Evolutionary conservation across 2,329 filamentous ascomycete genomes (phyloP), one percentile per base, ranked within the genome.

Genomic region (Nigrospora sphaerica): DNA sequence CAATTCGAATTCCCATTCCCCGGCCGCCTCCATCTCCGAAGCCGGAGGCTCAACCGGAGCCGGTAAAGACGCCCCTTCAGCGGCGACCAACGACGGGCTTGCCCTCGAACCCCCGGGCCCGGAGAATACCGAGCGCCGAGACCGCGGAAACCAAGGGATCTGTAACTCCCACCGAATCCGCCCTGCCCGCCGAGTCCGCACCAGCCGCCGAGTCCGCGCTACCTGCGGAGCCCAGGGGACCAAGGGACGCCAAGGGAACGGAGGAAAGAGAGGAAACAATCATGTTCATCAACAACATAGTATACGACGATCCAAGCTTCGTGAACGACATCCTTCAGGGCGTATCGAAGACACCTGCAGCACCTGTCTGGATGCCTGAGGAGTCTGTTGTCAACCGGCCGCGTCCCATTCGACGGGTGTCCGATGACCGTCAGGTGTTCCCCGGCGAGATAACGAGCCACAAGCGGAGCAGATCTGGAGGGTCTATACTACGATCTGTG

Each of bases 201-300:
- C 23, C 23, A 28, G 23, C 10, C 23, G 23, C 7, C 7, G 23
- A 28, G 23, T 28, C 7, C 23, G 10, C 23, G 7, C 23, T 28
- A 28, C 23, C 10, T 28, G 23, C 23, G 23, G 23, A 28, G 23
- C 4, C 7, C 23, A 28, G 23, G 7, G 35, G 6, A 13, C 43
- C 7, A 39, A 46, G 42, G 39, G 18, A 37, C 35, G n/a, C 35
- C 18, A 32, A 32, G 12, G n/a, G 23, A 18, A 47, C 47, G 42
- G 52, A 44, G 14, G 55, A 54, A 45, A 67, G 62, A 44, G 62
- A 72, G 19, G 69, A 73, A 48, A 79, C 72, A 4, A 69, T 80
- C 39, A 73, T 81, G 70, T 72, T 78, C 45, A 60, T 81, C 42
- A 80, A 78, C 48, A 68, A 74, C 42, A 77, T 80, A 46, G 67